phyloP scores from a whole-genome alignment of 2,329 filamentous ascomycete species.

The Pseudogymnoascus sp. region DNA sequence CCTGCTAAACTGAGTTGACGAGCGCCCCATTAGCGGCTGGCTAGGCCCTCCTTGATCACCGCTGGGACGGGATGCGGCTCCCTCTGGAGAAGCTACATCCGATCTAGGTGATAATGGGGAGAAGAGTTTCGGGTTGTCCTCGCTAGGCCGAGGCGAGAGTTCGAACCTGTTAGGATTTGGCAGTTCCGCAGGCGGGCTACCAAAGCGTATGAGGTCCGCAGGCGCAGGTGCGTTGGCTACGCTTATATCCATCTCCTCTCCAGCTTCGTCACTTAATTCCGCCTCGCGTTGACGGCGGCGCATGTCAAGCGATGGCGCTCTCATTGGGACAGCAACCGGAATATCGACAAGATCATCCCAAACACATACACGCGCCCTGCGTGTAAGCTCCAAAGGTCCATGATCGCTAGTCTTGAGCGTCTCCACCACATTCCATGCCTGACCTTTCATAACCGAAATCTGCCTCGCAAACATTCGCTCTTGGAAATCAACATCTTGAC shows the following conservation, averaged over 20 bases:
- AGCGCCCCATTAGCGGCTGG: constrained; percentile 19
- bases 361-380: constrained; percentile 83
- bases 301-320: constrained; percentile 75
- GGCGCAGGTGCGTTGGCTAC: constrained; percentile 53
- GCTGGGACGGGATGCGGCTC: constrained; percentile 12
- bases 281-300: constrained; percentile 50
- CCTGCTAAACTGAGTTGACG: constrained; percentile 26
- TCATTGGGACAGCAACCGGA: constrained; percentile 85
- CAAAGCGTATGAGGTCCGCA: constrained; percentile 54
- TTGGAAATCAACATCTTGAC: constrained; percentile 89
- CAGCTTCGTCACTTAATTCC: constrained; percentile 39
- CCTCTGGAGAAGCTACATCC: not conserved
- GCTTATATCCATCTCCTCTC: constrained; percentile 91
- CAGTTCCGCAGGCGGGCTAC: constrained; percentile 48
- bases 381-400: constrained; percentile 84
- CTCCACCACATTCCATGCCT: constrained; percentile 98
- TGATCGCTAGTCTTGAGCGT: constrained; percentile 89
- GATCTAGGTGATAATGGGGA: constrained; percentile 17
- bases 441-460: constrained; percentile 97
- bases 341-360: constrained; percentile 98
- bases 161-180: constrained; percentile 71
- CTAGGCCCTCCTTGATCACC: constrained; percentile 10
- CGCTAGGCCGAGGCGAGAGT: constrained; percentile 35
- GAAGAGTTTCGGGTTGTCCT: constrained; percentile 18
- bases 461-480: constrained; percentile 99